Evolutionary conservation across 2,329 filamentous ascomycete genomes (phyloP), one percentile per base, ranked within the genome.

Genomic region (Fusarium equiseti): DNA sequence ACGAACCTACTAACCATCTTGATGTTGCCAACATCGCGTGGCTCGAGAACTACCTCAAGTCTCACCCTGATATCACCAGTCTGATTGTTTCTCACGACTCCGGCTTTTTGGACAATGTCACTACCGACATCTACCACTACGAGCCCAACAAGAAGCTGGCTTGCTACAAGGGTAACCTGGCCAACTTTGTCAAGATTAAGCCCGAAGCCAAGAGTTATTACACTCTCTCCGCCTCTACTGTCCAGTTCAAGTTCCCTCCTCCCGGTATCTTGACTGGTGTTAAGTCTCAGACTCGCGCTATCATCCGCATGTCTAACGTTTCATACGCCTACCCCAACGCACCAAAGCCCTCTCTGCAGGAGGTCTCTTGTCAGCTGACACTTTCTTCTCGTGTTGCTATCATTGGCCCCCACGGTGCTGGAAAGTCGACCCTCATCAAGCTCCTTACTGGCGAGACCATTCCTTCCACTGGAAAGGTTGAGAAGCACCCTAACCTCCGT

Each of bases 11-110:
- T 76, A 99, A 99, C 86, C 96, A 99, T 83, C 86, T 99, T 80
- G 96, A 99, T 80, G 95, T 98, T 76, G 90, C 90, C 77, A 98
- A 98, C 81, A 94, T 99, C 75, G 94, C 92, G 73, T 99, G 96
- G 96, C 84, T 99, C 50, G 92, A 98, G 81, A 91, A 94, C 73
- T 99, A 99, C 81, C 89, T 99, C 76, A 97, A 97, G 87, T 88
- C 88, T n/a, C 94, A 99, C 83, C 92, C 93, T 8, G 93, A 98
- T 53, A 98, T 98, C 78, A 99, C 96, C 66, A 97, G 93, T 78
- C 85, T 99, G 84, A 98, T 99, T 78, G 96, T 99, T 73, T 97
- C 93, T 79, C 96, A 99, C 92, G 96, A 99, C 88, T 98, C 95
- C 5, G 91, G 92, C 24, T 99, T 99, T 88, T 85, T 99, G 62